Percentiles rank a stretch among this genome's conserved stretches.
These are phyloP conservation scores for Grammothele lineata DNA, from an alignment of 768 basidiomycete genomes.

Conservation along the genomic window DNA sequence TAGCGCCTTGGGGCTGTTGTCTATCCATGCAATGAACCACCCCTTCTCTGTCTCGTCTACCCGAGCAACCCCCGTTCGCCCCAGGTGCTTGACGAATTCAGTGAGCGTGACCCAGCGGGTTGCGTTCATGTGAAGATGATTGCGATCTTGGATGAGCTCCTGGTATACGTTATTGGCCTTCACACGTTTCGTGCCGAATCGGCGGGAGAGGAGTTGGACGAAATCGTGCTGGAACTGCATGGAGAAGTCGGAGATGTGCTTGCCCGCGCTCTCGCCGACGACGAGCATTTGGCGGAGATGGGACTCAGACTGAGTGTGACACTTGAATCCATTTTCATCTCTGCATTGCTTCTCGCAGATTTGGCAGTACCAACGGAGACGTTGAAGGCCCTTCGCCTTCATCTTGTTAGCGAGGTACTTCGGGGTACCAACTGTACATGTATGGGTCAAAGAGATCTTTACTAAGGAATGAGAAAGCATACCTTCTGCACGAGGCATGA, in stretches of 20 bases:
- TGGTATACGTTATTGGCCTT: conserved; percentile 95
- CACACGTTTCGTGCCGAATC: conserved; percentile 95
- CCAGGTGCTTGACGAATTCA: conserved; percentile 91
- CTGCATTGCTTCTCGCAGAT: conserved; percentile 98
- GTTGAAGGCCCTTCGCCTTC: conserved; percentile 95
- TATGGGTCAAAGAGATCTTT: too few relatives aligned
- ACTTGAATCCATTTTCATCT: conserved; percentile 99
- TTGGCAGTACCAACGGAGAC: conserved; percentile 98
- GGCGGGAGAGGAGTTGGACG: conserved; percentile 80
- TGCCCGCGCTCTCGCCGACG: conserved; percentile 90
- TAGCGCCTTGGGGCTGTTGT: conserved; percentile 91
- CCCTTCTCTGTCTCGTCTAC: conserved; percentile 99
- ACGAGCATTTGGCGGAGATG: conserved; percentile 97
- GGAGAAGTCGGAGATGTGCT: conserved; percentile 89
- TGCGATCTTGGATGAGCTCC: conserved; percentile 93
- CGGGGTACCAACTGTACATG: conserved; percentile 68
- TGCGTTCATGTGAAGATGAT: conserved; percentile 96
- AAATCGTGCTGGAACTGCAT: conserved; percentile 88
- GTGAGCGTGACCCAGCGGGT: conserved; percentile 97
- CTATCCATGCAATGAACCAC: conserved; percentile 96
- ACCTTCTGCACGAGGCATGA: conserved; percentile 87
- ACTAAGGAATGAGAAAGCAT: too few relatives aligned
- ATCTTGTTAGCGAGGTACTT: conserved; percentile 93
- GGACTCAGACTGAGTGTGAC: conserved; percentile 81
- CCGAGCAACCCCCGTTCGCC: conserved; percentile 77